A percentile compares a stretch with the other conserved stretches of the same genome.
Conservation (phyloP, 225 moss, liverwort and hornwort species). For the Sphagnum contortum region DNA sequence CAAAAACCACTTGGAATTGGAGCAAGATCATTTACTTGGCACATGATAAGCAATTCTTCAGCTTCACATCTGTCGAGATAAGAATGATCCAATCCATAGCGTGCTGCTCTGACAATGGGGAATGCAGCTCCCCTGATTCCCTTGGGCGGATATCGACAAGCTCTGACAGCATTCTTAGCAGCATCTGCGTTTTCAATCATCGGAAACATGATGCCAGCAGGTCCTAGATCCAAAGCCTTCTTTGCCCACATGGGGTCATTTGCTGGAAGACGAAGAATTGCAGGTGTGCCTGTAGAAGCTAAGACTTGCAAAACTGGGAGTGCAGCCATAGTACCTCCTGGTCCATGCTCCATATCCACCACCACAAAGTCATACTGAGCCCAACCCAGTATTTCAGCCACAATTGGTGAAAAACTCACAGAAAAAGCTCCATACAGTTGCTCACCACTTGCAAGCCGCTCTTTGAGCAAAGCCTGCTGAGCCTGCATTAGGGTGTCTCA, state of each 20-base stretch:
- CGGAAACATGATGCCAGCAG: slow-evolving; percentile 75
- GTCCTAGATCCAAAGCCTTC: slow-evolving; percentile 67
- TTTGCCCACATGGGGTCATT: slow-evolving; percentile 65
- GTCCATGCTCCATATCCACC: slow-evolving; percentile 63
- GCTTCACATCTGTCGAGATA: slow-evolving; percentile 61
- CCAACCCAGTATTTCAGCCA: slow-evolving; percentile 72
- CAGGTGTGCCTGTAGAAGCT: slow-evolving; percentile 57
- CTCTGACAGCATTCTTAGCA: slow-evolving; percentile 50
- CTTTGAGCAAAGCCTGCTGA: slow-evolving; percentile 18
- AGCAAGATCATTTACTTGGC: slow-evolving; percentile 32
- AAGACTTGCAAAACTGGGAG: slow-evolving; percentile 53
- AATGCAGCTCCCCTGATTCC: slow-evolving; percentile 56
- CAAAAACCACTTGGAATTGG: not conserved
- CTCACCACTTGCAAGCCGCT: slow-evolving; percentile 42
- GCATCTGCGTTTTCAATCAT: slow-evolving; percentile 53
- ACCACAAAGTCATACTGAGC: slow-evolving; percentile 69
- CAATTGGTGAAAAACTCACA: slow-evolving; percentile 57
- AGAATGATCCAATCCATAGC: slow-evolving; percentile 46
- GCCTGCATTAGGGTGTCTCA: too few relatives aligned
- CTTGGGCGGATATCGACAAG: slow-evolving; percentile 57
- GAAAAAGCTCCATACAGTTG: slow-evolving; percentile 67
- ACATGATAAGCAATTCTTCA: slow-evolving; percentile 58
- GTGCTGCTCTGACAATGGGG: slow-evolving; percentile 62
- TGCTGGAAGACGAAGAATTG: slow-evolving; percentile 51
- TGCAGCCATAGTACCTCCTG: slow-evolving; percentile 55